Base-by-base conservation (phyloP, 108 stramenopile genomes). In the Fragilaria crotonensis region DNA sequence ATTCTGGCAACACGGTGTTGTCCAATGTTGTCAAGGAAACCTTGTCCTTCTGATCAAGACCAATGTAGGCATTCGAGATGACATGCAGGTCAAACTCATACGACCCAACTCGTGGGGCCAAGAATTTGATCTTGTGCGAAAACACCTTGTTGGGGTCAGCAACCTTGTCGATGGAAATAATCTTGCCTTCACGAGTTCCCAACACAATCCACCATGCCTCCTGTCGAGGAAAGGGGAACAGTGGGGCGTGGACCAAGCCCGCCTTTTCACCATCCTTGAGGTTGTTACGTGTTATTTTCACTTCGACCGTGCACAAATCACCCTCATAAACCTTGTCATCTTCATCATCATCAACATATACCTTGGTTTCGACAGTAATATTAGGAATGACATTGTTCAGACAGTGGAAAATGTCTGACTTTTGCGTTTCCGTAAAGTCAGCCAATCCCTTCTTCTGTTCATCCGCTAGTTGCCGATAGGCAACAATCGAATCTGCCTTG, bases 201-300 rank as follows among this genome's bases (percentile, higher is more conserved):
- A 99, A 74, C 54, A 96, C 74, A 60, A 96, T 76, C 96, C 96
- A 97, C 96, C 96, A 99, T 1, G 89, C 89, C 69, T 97, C 98
- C 56, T 83, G 76, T 45, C 87, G 80, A 26, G 90, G 79, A 64
- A 71, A 88, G 14, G 96, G 96, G 65, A 95, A 97, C 45, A 55
- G 66, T 0, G 96, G 96, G 26, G 96, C 95, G 63, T 96, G 92
- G 32, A 95, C 95, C 23, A 95, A 71, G 23, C 84, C 89, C 11
- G 84, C 93, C 64, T 78, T 86, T 62, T 82, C 91, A 21, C 93
- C 95, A 14, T 93, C 84, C 23, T 68, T 55, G 30, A 97, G 54
- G 59, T 99, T 96, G 67, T 87, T 84, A 23, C 96, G 91, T 17
- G 89, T 93, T 22, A 97, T 62, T 5, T 68, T 93, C 22, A 99